Evolutionary conservation across 805 yeast species (phyloP), one percentile per base, ranked within the genome.

Genomic region (Priceomyces haplophilus): DNA sequence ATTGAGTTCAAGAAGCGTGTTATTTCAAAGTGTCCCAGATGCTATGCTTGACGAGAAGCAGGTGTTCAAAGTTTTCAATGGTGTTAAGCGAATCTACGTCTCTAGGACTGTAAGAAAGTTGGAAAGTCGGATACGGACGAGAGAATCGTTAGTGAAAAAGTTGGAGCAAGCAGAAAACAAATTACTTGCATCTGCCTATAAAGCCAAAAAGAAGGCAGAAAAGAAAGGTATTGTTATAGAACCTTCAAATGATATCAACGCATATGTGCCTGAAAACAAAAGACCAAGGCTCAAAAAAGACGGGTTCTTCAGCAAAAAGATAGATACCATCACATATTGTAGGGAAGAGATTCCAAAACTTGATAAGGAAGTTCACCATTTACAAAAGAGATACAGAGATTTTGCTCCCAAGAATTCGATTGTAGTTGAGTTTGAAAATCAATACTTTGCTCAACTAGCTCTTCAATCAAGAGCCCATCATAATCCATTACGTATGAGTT

Each of bases 1-100:
- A 52, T 62, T 86, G 29, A 76, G 91, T 12, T 83, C 91, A 10
- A 80, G 96, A 60, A 85, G 91, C 1, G 88, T 91, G 1, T 71
- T 91, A 39, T 81, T 90, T 62, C 95, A 86, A 64, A 78, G 86
- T 7, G 91, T 89, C 4, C 93, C 97, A 8, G 79, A 82, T 44
- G 77, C 82, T 44, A 79, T 79, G 54, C 68, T 88, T 44, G 81
- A 80, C 58, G 95, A 85, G 57, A 71, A 75, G 43, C 88, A 86
- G 53, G 79, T 91, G 46, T 71, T 77, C 53, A 83, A 83, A 57
- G 59, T 90, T 44, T 90, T 88, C 56, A 82, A 80, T 34, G 96
- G 96, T 49, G 96, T 88, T 32, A 84, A 79, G 55, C 72, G 80
- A 47, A 84, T 91, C 38, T 87, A 89, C 81, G 82, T 89, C 35